A percentile compares a stretch with the other conserved stretches of the same genome.
phyloP scores from a whole-genome alignment of 2,329 filamentous ascomycete genomes.

The Trichoderma asperellum region DNA sequence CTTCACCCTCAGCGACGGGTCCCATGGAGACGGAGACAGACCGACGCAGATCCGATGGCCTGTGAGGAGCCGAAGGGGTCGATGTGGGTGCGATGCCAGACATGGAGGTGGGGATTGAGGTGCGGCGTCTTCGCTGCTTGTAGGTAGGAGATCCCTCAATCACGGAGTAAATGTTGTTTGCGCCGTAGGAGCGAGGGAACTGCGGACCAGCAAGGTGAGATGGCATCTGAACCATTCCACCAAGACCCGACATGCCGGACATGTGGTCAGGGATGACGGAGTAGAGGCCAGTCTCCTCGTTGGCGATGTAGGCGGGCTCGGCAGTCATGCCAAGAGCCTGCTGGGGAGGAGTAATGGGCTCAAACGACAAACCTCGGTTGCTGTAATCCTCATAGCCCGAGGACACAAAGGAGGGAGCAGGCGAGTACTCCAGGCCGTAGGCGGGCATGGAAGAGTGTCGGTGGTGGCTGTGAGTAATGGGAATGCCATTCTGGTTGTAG shows the following conservation, averaged over 20 bases:
- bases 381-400: constrained; percentile 98
- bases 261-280: constrained; percentile 90
- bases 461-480: constrained; percentile 81
- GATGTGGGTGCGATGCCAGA: constrained; percentile 67
- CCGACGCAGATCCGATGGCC: constrained; percentile 86
- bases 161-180: constrained; percentile 87
- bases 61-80: constrained; percentile 66
- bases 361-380: constrained; percentile 92
- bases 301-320: constrained; percentile 96
- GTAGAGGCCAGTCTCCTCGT: constrained; percentile 96
- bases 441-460: constrained; percentile 98
- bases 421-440: constrained; percentile 93
- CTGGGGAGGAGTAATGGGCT: constrained; percentile 94
- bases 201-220: constrained; percentile 81
- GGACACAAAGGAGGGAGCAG: constrained; percentile 96
- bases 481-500: constrained; percentile 91
- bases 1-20: constrained; percentile 78
- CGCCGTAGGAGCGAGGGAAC: constrained; percentile 73
- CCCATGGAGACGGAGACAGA: constrained; percentile 89
- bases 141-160: constrained; percentile 98
- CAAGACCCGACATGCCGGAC: constrained; percentile 71
- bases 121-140: constrained; percentile 93
- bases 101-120: constrained; percentile 84
- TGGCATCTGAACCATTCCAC: constrained; percentile 87
- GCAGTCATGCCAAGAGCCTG: constrained; percentile 78